Conservation (phyloP, 139 green algal species). For the Helicosporidium sp. region DNA sequence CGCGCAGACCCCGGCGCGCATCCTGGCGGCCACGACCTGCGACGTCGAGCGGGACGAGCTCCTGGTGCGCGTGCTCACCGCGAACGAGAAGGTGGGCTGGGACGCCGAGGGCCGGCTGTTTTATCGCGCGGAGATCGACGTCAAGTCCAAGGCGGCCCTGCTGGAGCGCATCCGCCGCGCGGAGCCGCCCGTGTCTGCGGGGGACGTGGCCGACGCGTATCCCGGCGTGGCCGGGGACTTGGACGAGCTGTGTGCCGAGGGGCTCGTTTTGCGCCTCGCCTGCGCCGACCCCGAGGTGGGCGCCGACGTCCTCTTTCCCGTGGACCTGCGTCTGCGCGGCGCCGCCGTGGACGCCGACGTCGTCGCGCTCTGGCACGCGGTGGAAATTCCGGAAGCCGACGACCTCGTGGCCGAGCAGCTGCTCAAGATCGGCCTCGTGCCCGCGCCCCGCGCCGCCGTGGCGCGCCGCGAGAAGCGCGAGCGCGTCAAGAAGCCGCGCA, state of each 20-base stretch:
- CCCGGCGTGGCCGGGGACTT: not conserved
- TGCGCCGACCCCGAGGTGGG: conserved; percentile 4
- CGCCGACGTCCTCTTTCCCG: conserved; percentile 15
- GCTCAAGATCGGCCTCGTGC: conserved; percentile 6
- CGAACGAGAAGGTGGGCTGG: conserved; percentile 4
- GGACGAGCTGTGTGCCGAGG: conserved; percentile 6
- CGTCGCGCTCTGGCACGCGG: conserved; percentile 2
- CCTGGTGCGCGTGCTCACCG: not conserved
- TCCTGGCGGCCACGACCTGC: conserved; percentile 2
- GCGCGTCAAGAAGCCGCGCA: conserved; percentile 15
- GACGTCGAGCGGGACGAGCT: not conserved
- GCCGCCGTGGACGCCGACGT: conserved; percentile 7
- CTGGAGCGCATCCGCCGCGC: not conserved
- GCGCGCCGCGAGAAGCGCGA: conserved; percentile 5
- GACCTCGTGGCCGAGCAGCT: conserved; percentile 14
- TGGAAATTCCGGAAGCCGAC: conserved; percentile 11
- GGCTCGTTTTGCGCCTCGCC: conserved; percentile 5
- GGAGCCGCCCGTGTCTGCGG: not conserved
- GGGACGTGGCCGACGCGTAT: not conserved
- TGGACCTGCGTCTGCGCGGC: conserved; percentile 5
- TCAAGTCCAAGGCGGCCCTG: not conserved
- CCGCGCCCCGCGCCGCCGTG: conserved; percentile 9
- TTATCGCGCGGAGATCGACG: conserved; percentile 1
- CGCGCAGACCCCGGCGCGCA: not conserved
- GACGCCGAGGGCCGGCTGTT: conserved; percentile 1